Evolutionary conservation across 75 land plant species (phyloP).

Genomic region (Ceratopteris richardii): DNA sequence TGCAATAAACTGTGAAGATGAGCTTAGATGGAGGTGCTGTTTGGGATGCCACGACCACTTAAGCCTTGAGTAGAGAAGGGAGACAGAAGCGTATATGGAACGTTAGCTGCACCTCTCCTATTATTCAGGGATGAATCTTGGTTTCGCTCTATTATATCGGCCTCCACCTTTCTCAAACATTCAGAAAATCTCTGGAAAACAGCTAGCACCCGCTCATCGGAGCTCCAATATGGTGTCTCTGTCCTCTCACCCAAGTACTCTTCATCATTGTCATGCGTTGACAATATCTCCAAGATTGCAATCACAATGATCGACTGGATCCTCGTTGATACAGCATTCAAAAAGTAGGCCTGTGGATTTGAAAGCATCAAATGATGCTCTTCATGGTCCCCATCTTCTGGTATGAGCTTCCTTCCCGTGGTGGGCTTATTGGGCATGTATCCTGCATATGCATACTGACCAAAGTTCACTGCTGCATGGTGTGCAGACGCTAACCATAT

Average conservation of each 20-base stretch:
- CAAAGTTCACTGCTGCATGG: slow-evolving; percentile 73
- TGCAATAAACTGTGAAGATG: too few relatives aligned
- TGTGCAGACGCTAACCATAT: slow-evolving; percentile 63
- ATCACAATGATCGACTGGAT: slow-evolving; percentile 38
- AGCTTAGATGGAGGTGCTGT: slow-evolving; percentile 55
- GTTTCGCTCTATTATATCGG: slow-evolving; percentile 36
- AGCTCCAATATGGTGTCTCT: slow-evolving; percentile 28
- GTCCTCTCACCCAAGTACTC: slow-evolving; percentile 54
- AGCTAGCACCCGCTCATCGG: slow-evolving; percentile 17
- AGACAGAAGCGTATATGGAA: slow-evolving; percentile 54
- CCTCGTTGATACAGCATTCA: slow-evolving; percentile 36
- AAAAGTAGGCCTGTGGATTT: slow-evolving; percentile 26
- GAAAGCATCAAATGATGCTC: slow-evolving; percentile 20
- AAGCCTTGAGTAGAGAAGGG: slow-evolving; percentile 54
- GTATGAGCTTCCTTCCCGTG: slow-evolving; percentile 2
- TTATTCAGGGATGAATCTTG: slow-evolving; percentile 27
- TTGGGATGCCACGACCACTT: slow-evolving; percentile 54
- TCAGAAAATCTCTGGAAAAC: slow-evolving; percentile 36
- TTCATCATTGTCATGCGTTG: slow-evolving; percentile 57
- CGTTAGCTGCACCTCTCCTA: slow-evolving; percentile 45
- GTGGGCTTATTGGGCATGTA: slow-evolving; percentile 37
- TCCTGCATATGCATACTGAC: slow-evolving; percentile 58
- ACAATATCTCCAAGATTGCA: slow-evolving; percentile 48
- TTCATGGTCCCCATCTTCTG: slow-evolving; percentile 13
- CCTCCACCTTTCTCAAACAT: slow-evolving; percentile 34